These are phyloP conservation scores for Orychophragmus violaceus DNA, from an alignment of 345 rosid genomes.

Conservation along the genomic window DNA sequence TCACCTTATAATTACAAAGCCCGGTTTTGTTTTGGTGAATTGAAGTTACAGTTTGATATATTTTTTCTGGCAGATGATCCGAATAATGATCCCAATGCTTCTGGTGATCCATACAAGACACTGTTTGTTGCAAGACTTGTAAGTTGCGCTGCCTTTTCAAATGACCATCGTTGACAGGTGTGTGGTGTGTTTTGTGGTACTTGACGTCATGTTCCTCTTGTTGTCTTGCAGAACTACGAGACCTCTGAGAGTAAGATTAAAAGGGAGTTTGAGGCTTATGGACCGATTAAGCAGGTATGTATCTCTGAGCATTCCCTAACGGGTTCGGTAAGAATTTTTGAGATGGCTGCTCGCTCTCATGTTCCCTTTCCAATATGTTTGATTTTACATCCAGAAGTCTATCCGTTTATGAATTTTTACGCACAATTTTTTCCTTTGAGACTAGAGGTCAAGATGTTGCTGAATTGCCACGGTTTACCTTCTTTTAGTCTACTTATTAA, in stretches of 20 bases:
- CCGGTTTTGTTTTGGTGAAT: background rate
- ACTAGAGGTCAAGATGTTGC: background rate
- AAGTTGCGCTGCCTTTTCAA: slow-evolving; percentile 26
- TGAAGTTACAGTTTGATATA: background rate
- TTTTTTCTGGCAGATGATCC: slow-evolving; percentile 71
- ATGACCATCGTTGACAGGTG: slow-evolving; percentile 1
- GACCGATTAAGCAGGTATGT: slow-evolving; percentile 99
- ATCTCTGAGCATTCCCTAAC: slow-evolving; percentile 45
- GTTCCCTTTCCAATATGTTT: slow-evolving; percentile 16
- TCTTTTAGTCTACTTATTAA: slow-evolving; percentile 8
- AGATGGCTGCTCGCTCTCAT: background rate
- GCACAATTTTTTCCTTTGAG: background rate
- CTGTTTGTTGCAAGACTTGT: slow-evolving; percentile 93
- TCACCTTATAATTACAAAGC: background rate
- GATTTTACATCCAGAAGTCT: background rate
- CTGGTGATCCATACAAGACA: slow-evolving; percentile 99
- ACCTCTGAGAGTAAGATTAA: slow-evolving; percentile 93
- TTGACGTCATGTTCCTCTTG: slow-evolving; percentile 13
- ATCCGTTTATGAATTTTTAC: background rate
- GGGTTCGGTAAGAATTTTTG: slow-evolving; percentile 75
- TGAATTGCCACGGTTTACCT: slow-evolving; percentile 2
- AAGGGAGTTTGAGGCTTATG: slow-evolving; percentile 99
- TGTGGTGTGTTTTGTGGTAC: background rate
- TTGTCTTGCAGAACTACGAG: slow-evolving; percentile 78
- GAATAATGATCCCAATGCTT: slow-evolving; percentile 56